Evolutionary conservation across 2,329 filamentous ascomycete genomes (phyloP), one percentile per base, ranked within the genome.

Genomic region (Pseudodiploospora longispora): DNA sequence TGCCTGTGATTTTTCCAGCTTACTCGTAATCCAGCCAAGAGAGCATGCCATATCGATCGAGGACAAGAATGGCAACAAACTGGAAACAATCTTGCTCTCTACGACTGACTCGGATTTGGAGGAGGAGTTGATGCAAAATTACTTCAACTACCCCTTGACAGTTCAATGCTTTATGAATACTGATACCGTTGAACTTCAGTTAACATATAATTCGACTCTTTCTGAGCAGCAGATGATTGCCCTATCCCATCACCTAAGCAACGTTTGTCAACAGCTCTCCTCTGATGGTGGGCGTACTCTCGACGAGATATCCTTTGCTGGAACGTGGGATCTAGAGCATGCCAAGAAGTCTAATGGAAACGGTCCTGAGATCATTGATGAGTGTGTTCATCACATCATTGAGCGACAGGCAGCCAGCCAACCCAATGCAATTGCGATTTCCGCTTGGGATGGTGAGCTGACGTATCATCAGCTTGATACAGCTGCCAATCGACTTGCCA

Each of bases 381-480:
- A n/a, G 8, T 34, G 33, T 19, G n/a, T 40, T 5, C 41, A 43
- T 27, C 19, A n/a, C 0, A n/a, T 43, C 12, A 27, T 43, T n/a
- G 41, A 36, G 27, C 58, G 62, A 9, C 62, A 61, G 41, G 65
- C 64, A 10, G 46, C 42, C 9, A 51, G 51, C 31, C 52, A 57
- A 3, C 66, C 68, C 0, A 43, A 52, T 10, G 55, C 59, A 8
- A 48, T 55, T 5, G 69, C 69, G 19, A 61, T 71, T 30, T 52
- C 65, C 38, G 68, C 69, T 1, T 71, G 67, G 67, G 68, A 71
- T 44, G 68, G 68, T 12, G 48, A 55, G 39, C 61, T 69, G 43
- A 67, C 66, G 7, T 70, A 70, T 44, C 45, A 53, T 40, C 59
- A 70, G 27, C 53, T 70, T 4, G 64, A 70, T 35, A 44, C 48